Evolutionary conservation across 257 asterid genomes (phyloP).

Genomic region (Prunella vulgaris): DNA sequence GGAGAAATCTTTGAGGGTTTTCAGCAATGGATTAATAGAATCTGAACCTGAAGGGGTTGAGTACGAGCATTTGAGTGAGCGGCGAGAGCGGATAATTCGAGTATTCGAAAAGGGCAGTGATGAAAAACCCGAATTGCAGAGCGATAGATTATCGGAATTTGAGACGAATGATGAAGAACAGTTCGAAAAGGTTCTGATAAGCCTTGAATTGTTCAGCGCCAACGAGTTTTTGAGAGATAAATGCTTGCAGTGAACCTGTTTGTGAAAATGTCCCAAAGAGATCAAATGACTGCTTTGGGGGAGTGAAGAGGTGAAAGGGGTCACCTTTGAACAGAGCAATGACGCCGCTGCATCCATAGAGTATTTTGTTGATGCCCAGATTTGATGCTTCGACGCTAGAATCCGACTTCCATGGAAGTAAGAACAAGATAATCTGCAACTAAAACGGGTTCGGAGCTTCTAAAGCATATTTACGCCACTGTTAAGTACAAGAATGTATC

Average conservation of each 20-base stretch:
- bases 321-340: slow-evolving; percentile 45
- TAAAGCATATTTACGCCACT: too few species aligned
- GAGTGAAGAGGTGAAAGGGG: slow-evolving; percentile 31
- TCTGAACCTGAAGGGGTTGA: slow-evolving; percentile 30
- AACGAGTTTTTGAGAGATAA: slow-evolving; percentile 16
- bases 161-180: not conserved
- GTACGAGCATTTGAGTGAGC: slow-evolving; percentile 34
- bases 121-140: slow-evolving; percentile 10
- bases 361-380: slow-evolving; percentile 3
- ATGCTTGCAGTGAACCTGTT: slow-evolving; percentile 38
- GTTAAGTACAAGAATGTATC: too few species aligned
- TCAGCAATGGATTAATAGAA: slow-evolving; percentile 16
- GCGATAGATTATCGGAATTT: not conserved
- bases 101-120: slow-evolving; percentile 13
- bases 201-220: not conserved
- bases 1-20: slow-evolving; percentile 31
- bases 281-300: not conserved
- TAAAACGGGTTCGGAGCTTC: not conserved
- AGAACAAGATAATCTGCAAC: not conserved
- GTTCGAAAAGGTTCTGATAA: slow-evolving; percentile 16
- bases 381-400: slow-evolving; percentile 6
- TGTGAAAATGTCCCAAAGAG: slow-evolving; percentile 55
- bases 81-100: slow-evolving; percentile 17
- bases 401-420: slow-evolving; percentile 24
- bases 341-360: slow-evolving; percentile 52